A percentile compares a stretch with the other conserved stretches of the same genome.
Conservation (phyloP, 1,284 basidiomycete genomes). For the Schizophyllum amplum region DNA sequence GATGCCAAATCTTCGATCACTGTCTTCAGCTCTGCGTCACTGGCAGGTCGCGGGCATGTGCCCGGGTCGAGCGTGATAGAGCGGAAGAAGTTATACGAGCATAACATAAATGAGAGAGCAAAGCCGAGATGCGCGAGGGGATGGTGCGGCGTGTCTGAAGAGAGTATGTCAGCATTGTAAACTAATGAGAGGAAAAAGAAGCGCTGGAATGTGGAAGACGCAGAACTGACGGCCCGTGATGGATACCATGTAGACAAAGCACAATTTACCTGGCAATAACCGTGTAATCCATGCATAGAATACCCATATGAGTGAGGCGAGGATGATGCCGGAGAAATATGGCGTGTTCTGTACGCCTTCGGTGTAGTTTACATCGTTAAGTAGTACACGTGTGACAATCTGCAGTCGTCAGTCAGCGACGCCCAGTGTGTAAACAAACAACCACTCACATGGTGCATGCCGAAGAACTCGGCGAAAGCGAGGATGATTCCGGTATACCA, state of each 20-base stretch:
- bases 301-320: slow-evolving; percentile 83
- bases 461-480: slow-evolving; percentile 80
- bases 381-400: slow-evolving; percentile 77
- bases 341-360: slow-evolving; percentile 74
- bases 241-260: slow-evolving; percentile 1
- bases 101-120: slow-evolving; percentile 62
- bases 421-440: slow-evolving; percentile 7
- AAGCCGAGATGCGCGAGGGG: slow-evolving; percentile 72
- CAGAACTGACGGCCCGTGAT: background rate
- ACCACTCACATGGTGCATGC: slow-evolving; percentile 80
- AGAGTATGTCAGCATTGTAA: background rate
- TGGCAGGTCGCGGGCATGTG: slow-evolving; percentile 73
- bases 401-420: slow-evolving; percentile 23
- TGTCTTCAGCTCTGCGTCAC: slow-evolving; percentile 76
- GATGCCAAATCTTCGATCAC: slow-evolving; percentile 88
- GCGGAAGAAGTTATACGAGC: slow-evolving; percentile 86
- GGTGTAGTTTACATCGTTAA: slow-evolving; percentile 71
- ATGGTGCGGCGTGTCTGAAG: slow-evolving; percentile 64
- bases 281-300: slow-evolving; percentile 75
- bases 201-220: background rate
- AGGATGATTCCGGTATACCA: slow-evolving; percentile 87
- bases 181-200: slow-evolving; percentile 2
- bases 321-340: slow-evolving; percentile 90
- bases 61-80: slow-evolving; percentile 87
- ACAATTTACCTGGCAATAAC: slow-evolving; percentile 32